Conservation (phyloP, 495 filamentous ascomycete species). For the Oleoguttula mirabilis region DNA sequence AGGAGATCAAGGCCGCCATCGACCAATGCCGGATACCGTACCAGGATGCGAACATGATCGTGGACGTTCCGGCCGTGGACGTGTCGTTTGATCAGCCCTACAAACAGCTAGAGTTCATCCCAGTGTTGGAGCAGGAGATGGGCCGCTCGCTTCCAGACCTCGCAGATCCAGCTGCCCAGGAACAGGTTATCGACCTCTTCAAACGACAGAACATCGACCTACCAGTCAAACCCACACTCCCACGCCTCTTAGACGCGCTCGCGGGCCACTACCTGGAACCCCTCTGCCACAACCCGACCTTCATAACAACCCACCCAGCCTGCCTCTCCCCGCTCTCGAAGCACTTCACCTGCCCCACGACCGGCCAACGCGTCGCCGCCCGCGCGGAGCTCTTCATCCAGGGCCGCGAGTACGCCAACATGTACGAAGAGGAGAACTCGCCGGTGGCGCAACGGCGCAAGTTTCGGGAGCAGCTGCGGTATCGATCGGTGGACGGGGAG, state of each 20-base stretch:
- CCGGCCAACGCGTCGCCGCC: slow-evolving; percentile 58
- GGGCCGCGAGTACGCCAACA: slow-evolving; percentile 74
- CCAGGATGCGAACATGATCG: slow-evolving; percentile 28
- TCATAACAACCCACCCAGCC: slow-evolving; percentile 83
- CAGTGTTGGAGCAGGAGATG: slow-evolving; percentile 50
- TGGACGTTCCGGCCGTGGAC: slow-evolving; percentile 40
- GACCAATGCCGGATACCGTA: background rate
- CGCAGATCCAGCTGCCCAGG: slow-evolving; percentile 37
- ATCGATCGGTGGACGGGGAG: slow-evolving; percentile 17
- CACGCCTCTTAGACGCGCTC: slow-evolving; percentile 78
- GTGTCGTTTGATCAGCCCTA: slow-evolving; percentile 50
- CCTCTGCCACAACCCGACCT: slow-evolving; percentile 57
- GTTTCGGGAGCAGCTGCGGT: slow-evolving; percentile 51
- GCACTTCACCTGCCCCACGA: slow-evolving; percentile 52
- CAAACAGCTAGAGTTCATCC: slow-evolving; percentile 65
- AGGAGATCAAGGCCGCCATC: background rate
- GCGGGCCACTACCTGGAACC: slow-evolving; percentile 64
- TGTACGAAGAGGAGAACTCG: slow-evolving; percentile 96
- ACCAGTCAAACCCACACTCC: slow-evolving; percentile 49
- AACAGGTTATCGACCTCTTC: slow-evolving; percentile 47
- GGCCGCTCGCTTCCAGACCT: slow-evolving; percentile 58
- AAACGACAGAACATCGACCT: slow-evolving; percentile 38
- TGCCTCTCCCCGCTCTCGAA: slow-evolving; percentile 88
- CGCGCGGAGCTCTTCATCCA: slow-evolving; percentile 81
- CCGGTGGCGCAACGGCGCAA: slow-evolving; percentile 78